Conservation (phyloP, 2,329 filamentous ascomycete species). For the Gremmenia infestans region DNA sequence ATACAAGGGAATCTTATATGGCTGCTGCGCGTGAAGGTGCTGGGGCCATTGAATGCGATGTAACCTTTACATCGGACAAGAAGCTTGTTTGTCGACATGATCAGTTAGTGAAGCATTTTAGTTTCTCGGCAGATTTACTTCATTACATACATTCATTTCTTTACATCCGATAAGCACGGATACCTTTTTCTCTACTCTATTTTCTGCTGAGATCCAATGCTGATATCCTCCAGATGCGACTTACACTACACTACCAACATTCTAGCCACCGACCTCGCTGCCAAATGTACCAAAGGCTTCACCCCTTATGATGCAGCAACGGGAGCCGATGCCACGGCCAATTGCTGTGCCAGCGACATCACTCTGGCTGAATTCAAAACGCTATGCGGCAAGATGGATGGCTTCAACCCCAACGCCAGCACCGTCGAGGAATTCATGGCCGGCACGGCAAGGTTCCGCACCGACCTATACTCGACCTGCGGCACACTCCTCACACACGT, state of each 20-base stretch:
- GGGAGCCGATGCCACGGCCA: conserved; percentile 10
- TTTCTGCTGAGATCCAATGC: no score
- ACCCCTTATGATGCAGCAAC: conserved; percentile 7
- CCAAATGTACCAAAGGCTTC: conserved; percentile 17
- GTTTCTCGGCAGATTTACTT: no score
- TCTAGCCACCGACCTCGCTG: conserved; percentile 11
- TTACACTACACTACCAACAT: conserved; percentile 21
- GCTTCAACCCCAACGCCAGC: conserved; percentile 17
- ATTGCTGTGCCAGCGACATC: conserved; percentile 22
- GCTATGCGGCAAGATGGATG: conserved; percentile 20
- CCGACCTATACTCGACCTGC: conserved; percentile 20
- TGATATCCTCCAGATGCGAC: conserved; percentile 13
- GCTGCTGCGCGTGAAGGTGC: conserved; percentile 20
- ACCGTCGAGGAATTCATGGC: conserved; percentile 15
- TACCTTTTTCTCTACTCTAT: no score
- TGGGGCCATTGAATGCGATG: conserved; percentile 21
- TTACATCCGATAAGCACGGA: no score
- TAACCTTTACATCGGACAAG: conserved; percentile 19
- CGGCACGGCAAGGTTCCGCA: conserved; percentile 16
- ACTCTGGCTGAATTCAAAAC: conserved; percentile 14
- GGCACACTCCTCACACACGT: conserved; percentile 17
- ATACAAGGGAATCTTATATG: conserved; percentile 15
- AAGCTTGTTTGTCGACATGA: conserved; percentile 19
- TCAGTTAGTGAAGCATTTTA: no score
- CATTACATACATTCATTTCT: no score